phyloP scores from a whole-genome alignment of 1,284 basidiomycete species.

The Austroboletus rostrupii region DNA sequence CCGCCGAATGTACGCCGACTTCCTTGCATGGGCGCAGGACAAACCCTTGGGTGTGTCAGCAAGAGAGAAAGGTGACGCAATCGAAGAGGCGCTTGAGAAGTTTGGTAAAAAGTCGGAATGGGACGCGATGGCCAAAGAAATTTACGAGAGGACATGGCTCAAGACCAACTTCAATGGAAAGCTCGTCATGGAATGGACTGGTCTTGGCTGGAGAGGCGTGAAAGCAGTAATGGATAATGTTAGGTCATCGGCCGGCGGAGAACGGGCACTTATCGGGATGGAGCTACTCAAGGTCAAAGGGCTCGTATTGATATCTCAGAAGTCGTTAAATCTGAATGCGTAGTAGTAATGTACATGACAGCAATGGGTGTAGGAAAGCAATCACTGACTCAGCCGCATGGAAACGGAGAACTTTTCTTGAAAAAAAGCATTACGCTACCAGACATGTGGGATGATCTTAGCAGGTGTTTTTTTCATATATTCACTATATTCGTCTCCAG shows the following conservation, averaged over 20 bases:
- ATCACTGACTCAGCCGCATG: neutral
- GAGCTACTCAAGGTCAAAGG: slow-evolving; percentile 32
- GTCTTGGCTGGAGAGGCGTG: slow-evolving; percentile 45
- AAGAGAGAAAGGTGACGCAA: slow-evolving; percentile 16
- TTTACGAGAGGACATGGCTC: slow-evolving; percentile 32
- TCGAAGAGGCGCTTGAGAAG: slow-evolving; percentile 45
- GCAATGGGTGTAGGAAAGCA: neutral
- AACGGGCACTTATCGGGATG: slow-evolving; percentile 33
- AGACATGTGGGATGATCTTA: slow-evolving; percentile 33
- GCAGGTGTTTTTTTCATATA: slow-evolving; percentile 32
- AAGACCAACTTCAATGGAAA: slow-evolving; percentile 50
- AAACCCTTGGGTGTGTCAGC: slow-evolving; percentile 10
- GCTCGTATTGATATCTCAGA: slow-evolving; percentile 28
- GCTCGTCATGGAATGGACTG: slow-evolving; percentile 52
- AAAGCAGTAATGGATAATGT: slow-evolving; percentile 48
- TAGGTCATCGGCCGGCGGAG: slow-evolving; percentile 38
- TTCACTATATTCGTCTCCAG: slow-evolving; percentile 29
- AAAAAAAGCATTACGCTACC: slow-evolving; percentile 21
- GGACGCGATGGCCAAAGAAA: slow-evolving; percentile 35
- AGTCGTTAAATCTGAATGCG: slow-evolving; percentile 16
- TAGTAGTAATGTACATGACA: slow-evolving; percentile 10
- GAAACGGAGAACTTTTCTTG: neutral
- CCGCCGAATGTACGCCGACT: slow-evolving; percentile 59
- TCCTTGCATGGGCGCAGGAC: slow-evolving; percentile 45
- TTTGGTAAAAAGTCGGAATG: slow-evolving; percentile 54